Percentiles rank a stretch among this genome's conserved stretches.
Conservation (phyloP, 2,329 filamentous ascomycete species). For the Rutstroemia sydowiana region DNA sequence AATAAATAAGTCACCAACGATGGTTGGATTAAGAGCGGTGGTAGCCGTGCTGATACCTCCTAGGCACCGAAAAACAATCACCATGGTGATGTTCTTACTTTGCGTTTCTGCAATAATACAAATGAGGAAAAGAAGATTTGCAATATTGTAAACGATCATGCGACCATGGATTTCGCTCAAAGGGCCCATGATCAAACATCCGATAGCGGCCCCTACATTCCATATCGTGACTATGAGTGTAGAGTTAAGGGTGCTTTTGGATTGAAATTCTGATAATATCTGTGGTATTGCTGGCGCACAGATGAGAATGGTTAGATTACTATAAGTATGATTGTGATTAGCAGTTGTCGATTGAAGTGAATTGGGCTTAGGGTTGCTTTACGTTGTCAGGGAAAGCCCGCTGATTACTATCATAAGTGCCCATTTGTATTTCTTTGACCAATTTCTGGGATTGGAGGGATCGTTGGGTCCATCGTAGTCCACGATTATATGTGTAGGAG, state of each 20-base stretch:
- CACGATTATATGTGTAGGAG: background rate
- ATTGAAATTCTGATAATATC: background rate
- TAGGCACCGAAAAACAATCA: constrained; percentile 52
- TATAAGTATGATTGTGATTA: background rate
- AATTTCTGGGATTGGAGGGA: background rate
- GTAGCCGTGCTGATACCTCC: constrained; percentile 40
- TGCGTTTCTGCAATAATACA: constrained; percentile 49
- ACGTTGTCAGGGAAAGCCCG: background rate
- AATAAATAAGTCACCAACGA: background rate
- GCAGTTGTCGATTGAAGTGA: no score
- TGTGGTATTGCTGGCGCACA: constrained; percentile 2
- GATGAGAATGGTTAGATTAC: background rate
- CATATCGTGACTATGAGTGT: background rate
- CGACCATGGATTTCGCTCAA: constrained; percentile 54
- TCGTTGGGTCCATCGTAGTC: background rate
- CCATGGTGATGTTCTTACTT: constrained; percentile 41
- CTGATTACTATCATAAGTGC: background rate
- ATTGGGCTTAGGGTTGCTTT: background rate
- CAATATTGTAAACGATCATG: constrained; percentile 49
- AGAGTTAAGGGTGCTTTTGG: background rate
- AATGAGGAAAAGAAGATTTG: constrained; percentile 46
- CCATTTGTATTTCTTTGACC: background rate
- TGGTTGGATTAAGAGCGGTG: background rate
- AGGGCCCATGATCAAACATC: constrained; percentile 52
- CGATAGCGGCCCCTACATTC: constrained; percentile 36